These are phyloP conservation scores for Erysimum cheiranthoides DNA, from an alignment of 345 rosid species.

Conservation along the genomic window DNA sequence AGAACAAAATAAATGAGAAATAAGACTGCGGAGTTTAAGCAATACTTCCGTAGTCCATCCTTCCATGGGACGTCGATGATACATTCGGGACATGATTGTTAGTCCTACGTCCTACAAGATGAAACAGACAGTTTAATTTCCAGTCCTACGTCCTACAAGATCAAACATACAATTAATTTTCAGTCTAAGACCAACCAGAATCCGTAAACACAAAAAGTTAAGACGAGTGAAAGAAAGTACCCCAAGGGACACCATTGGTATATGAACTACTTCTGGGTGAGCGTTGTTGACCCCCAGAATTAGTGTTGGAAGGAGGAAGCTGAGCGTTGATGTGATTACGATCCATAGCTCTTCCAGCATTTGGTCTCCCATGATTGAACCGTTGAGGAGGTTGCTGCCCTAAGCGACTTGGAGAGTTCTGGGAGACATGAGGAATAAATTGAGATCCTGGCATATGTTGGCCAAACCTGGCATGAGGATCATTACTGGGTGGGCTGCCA, in stretches of 20 bases:
- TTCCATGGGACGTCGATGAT: constrained; percentile 82
- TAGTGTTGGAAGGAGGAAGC: constrained; percentile 67
- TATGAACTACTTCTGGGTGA: constrained; percentile 84
- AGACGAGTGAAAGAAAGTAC: constrained; percentile 53
- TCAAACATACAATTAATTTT: constrained; percentile 18
- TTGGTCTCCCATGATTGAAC: constrained; percentile 61
- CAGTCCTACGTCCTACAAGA: constrained; percentile 75
- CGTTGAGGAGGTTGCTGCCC: constrained; percentile 79
- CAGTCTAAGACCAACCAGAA: constrained; percentile 18
- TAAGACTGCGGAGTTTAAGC: constrained; percentile 54
- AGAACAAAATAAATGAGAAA: constrained; percentile 45
- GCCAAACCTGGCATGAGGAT: constrained; percentile 63
- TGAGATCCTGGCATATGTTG: constrained; percentile 51
- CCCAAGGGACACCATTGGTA: constrained; percentile 79
- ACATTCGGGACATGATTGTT: constrained; percentile 73
- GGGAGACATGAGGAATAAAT: constrained; percentile 58
- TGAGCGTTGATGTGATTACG: constrained; percentile 74
- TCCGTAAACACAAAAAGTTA: background rate
- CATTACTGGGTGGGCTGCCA: constrained; percentile 77
- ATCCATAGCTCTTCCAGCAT: constrained; percentile 59
- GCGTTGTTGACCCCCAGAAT: constrained; percentile 70
- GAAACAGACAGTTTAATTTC: constrained; percentile 16
- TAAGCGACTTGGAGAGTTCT: constrained; percentile 90
- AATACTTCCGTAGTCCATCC: constrained; percentile 89
- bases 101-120: constrained; percentile 77